These are phyloP conservation scores for Globisporangium viniferum DNA, from an alignment of 352 stramenopile species.

Conservation along the genomic window DNA sequence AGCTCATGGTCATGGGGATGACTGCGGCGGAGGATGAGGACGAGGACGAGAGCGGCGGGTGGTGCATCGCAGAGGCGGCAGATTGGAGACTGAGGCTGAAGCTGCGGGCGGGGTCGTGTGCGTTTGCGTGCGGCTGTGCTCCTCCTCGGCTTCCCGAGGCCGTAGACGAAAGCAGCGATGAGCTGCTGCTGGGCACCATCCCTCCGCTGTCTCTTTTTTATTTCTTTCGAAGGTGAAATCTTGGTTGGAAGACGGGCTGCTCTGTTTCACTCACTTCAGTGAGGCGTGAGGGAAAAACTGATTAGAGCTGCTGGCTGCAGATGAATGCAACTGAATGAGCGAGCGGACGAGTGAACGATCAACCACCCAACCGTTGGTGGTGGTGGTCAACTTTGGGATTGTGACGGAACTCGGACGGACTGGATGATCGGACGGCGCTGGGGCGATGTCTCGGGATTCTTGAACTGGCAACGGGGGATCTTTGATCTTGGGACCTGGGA, in stretches of 20 bases:
- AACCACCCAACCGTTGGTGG: neutral
- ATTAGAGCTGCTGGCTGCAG: conserved; percentile 5
- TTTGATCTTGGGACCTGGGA: neutral
- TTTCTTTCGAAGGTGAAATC: conserved; percentile 6
- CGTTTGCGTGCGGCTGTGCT: neutral
- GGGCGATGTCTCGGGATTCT: neutral
- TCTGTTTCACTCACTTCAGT: neutral
- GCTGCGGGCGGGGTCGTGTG: neutral
- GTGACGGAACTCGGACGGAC: conserved; percentile 1
- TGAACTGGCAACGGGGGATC: neutral
- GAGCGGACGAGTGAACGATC: neutral
- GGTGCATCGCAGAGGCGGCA: conserved; percentile 13
- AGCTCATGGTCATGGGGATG: conserved; percentile 4
- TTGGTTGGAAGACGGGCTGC: neutral
- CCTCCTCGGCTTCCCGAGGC: neutral
- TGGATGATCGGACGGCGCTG: neutral
- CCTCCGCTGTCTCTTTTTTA: conserved; percentile 4
- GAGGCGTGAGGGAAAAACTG: conserved; percentile 3
- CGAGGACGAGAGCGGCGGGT: conserved; percentile 10
- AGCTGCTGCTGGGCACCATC: neutral
- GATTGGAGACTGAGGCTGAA: conserved; percentile 17
- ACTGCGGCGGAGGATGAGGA: neutral
- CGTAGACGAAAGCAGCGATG: conserved; percentile 13
- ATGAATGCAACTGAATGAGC: neutral
- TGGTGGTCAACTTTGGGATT: neutral